These are phyloP conservation scores for Sonneratia caseolaris DNA, from an alignment of 345 rosid genomes.

Conservation along the genomic window DNA sequence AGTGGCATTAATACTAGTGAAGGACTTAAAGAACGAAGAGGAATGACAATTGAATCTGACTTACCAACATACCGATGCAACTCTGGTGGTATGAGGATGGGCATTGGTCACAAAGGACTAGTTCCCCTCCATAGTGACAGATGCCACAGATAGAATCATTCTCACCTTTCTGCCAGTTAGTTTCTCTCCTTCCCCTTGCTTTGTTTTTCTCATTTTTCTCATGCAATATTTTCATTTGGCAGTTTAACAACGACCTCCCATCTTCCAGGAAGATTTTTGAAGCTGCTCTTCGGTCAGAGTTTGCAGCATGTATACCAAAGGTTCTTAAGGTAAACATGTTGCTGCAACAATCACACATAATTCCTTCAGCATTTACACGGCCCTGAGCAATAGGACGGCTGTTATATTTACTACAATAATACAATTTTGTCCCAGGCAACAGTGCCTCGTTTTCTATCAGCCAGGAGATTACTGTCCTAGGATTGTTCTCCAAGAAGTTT, in stretches of 20 bases:
- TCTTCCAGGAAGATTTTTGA: conserved; percentile 28
- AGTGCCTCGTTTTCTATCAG: conserved; percentile 31
- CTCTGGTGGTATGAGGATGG: conserved; percentile 68
- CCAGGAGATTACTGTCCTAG: conserved; percentile 23
- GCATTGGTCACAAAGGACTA: conserved; percentile 64
- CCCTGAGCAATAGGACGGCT: conserved; percentile 20
- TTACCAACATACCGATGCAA: conserved; percentile 60
- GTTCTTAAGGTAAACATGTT: conserved; percentile 15
- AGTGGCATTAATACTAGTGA: too few relatives aligned
- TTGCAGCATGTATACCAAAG: conserved; percentile 19
- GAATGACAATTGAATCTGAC: not conserved
- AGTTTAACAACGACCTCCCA: conserved; percentile 35
- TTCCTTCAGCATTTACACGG: conserved; percentile 28
- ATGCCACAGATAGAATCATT: conserved; percentile 56
- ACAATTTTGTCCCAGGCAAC: conserved; percentile 20
- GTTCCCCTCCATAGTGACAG: conserved; percentile 75
- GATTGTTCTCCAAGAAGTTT: conserved; percentile 5
- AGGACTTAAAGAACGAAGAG: not conserved
- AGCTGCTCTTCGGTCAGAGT: conserved; percentile 12
- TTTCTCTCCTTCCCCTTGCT: not conserved
- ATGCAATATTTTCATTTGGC: conserved; percentile 24
- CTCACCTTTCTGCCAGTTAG: conserved; percentile 22
- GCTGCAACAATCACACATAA: conserved; percentile 26
- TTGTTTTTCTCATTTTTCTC: not conserved
- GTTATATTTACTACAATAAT: conserved; percentile 11